Conservation (phyloP, 257 asterid species). For the Solanum chmielewskii region DNA sequence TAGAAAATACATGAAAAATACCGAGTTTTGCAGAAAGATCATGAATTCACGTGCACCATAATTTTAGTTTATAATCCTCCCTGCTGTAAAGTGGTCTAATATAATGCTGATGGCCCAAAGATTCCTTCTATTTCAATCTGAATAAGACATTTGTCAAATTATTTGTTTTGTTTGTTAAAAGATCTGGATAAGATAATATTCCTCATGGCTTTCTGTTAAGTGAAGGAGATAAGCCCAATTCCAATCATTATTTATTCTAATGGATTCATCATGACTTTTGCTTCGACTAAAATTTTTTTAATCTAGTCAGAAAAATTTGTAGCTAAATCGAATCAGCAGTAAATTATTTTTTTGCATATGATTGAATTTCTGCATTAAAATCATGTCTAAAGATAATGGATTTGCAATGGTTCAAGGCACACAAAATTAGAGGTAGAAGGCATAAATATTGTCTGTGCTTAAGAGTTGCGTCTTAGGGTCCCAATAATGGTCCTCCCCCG, state of each 20-base stretch:
- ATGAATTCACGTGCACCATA: not conserved
- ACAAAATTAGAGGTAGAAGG: rapidly evolving
- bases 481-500: not conserved
- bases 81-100: not conserved
- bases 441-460: not conserved
- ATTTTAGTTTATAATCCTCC: not conserved
- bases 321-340: not conserved
- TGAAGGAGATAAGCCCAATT: not conserved
- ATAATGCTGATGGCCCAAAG: not conserved
- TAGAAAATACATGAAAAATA: not conserved
- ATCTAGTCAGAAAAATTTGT: not conserved
- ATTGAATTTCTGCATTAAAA: too few relatives aligned
- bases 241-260: not conserved
- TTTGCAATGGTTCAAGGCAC: not conserved
- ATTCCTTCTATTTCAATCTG: not conserved
- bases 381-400: not conserved
- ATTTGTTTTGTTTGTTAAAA: not conserved
- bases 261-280: not conserved
- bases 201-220: not conserved
- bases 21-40: not conserved
- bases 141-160: not conserved
- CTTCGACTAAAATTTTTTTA: not conserved
- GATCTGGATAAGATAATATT: not conserved
- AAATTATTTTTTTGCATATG: not conserved
- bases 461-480: not conserved